These are phyloP conservation scores for Nannochloropsis oceanica DNA, from an alignment of 108 stramenopile genomes.

Conservation along the genomic window DNA sequence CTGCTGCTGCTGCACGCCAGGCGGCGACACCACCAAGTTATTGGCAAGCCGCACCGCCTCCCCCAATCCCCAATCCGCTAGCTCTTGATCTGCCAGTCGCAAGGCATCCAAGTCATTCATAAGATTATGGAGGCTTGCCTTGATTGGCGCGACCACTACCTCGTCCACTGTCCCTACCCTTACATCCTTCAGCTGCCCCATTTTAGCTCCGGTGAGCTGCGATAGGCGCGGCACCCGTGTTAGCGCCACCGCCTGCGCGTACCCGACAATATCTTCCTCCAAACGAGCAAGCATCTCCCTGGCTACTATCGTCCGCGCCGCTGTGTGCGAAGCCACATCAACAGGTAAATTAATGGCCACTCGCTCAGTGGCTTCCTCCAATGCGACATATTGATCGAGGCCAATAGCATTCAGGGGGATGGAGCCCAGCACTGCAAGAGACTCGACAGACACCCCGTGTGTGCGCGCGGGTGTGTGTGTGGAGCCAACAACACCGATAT, in stretches of 20 bases:
- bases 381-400: background rate
- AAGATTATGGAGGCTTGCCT: background rate
- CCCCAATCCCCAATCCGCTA: background rate
- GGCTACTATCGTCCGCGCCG: conserved; percentile 17
- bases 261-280: conserved; percentile 13
- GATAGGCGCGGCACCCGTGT: background rate
- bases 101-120: background rate
- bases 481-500: background rate
- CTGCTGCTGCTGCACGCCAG: background rate
- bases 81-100: background rate
- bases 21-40: background rate
- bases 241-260: background rate
- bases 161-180: background rate
- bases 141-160: background rate
- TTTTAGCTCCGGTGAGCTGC: background rate
- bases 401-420: background rate
- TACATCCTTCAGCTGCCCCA: background rate
- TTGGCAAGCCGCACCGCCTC: background rate
- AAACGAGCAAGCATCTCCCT: conserved; percentile 18
- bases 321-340: conserved; percentile 11
- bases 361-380: background rate
- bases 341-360: conserved; percentile 4
- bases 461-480: no score
- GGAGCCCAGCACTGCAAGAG: background rate
- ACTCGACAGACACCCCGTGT: background rate